Conservation (phyloP, 306 rosid genomes). For the Mucuna pruriens region DNA sequence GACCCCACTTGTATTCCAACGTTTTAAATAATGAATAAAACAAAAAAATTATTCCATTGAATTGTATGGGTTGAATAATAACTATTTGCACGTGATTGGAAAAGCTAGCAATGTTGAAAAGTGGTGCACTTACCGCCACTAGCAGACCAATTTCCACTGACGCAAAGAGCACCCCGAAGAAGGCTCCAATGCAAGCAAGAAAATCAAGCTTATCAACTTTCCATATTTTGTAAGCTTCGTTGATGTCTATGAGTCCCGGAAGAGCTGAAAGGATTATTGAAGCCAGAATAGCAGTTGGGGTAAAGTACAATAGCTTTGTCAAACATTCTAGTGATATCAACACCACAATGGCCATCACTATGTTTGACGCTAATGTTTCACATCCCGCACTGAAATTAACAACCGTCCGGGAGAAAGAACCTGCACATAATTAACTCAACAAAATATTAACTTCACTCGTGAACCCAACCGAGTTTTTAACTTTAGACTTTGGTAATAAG, state of each 20-base stretch:
- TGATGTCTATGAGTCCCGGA: constrained; percentile 61
- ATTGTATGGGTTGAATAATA: too few species aligned
- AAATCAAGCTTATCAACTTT: constrained; percentile 57
- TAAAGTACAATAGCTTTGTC: constrained; percentile 66
- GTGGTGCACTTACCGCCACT: constrained; percentile 50
- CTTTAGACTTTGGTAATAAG: too few species aligned
- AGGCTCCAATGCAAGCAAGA: constrained; percentile 46
- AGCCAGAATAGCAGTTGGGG: constrained; percentile 70
- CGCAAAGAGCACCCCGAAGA: constrained; percentile 57
- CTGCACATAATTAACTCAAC: constrained; percentile 32
- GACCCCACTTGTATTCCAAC: too few species aligned
- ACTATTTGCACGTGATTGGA: neutral
- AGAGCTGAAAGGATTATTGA: constrained; percentile 74
- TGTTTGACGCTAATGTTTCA: constrained; percentile 63
- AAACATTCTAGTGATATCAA: constrained; percentile 52
- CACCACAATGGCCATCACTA: constrained; percentile 69
- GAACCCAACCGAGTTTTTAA: too few species aligned
- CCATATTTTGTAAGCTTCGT: constrained; percentile 60
- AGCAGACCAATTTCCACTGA: constrained; percentile 68
- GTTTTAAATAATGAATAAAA: too few species aligned
- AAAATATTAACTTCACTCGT: too few species aligned
- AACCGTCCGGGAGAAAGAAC: constrained; percentile 71
- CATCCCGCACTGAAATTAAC: constrained; percentile 69
- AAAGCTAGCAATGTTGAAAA: neutral
- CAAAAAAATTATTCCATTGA: too few species aligned